phyloP scores from a whole-genome alignment of 108 stramenopile species.

The Mediolabrus comicus region DNA sequence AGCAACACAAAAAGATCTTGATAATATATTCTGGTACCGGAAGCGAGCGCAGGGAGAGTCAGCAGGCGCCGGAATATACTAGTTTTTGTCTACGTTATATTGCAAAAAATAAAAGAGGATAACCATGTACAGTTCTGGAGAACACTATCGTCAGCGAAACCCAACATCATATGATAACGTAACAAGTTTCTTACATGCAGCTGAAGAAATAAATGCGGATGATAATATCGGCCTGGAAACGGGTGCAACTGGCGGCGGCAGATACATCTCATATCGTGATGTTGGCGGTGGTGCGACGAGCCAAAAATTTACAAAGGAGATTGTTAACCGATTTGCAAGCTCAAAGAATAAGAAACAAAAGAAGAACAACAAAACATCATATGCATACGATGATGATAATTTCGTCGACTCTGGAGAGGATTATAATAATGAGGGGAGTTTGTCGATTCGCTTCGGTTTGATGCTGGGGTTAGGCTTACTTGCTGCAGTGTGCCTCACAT shows the following conservation, averaged over 20 bases:
- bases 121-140: not conserved
- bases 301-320: not conserved
- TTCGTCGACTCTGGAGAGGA: not conserved
- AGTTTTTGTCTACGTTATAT: too few species aligned
- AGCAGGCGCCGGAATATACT: too few species aligned
- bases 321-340: not conserved
- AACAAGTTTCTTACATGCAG: not conserved
- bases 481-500: not conserved
- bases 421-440: not conserved
- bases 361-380: not conserved
- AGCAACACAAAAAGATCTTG: too few species aligned
- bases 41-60: too few species aligned
- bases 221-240: not conserved
- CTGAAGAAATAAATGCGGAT: not conserved
- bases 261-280: not conserved
- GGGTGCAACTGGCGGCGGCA: not conserved
- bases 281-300: not conserved
- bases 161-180: not conserved
- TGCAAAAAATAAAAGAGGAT: too few species aligned
- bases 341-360: not conserved
- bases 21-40: too few species aligned
- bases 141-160: not conserved
- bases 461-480: not conserved
- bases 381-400: slow-evolving; percentile 1
- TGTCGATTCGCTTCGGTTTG: not conserved